Evolutionary conservation across 2,329 filamentous ascomycete genomes (phyloP), one percentile per base, ranked within the genome.

Genomic region (Talaromyces verruculosus): DNA sequence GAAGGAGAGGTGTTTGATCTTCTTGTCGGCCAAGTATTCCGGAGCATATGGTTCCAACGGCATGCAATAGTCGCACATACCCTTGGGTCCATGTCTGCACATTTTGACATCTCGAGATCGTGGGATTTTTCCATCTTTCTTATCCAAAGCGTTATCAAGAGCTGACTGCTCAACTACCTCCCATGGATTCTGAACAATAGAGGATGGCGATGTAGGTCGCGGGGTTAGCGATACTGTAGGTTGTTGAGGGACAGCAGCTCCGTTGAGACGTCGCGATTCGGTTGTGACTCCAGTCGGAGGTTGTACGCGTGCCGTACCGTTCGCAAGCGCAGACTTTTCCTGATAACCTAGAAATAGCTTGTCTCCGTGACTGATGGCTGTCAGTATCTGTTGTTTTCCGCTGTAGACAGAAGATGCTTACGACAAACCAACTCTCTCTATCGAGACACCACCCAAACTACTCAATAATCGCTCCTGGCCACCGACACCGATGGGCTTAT

Each of bases 1-100:
- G 80, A 98, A 97, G 0, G 95, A 98, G 33, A 95, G 84, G 78
- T 99, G 96, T 79, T 99, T 99, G 85, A 99, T 97, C 84, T 97
- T 97, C 84, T 94, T 96, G 72, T 99, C 94, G 35, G 88, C 87
- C 19, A 99, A 85, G 73, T 97, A 97, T 65, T 88, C 88, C n/a
- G 90, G 79, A 74, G 96, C 89, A 79, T 96, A 99, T 0, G 95
- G 95, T 74, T 99, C 95, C 61, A 98, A 81, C 0, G 96, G 96
- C 87, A 96, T 96, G 81, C 95, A 99, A 80, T 97, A 96, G 80
- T 99, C 95, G 79, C 95, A 99, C 95, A 99, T 99, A 77, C 95
- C 95, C 80, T 97, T 98, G 61, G 91, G 89, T 1, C 94, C 94
- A 77, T 99, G 95, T 68, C 92, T 89, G 81, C 95, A 99, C 93